Conservation (phyloP, 148 eudicot species). For the Polygonum aviculare region DNA sequence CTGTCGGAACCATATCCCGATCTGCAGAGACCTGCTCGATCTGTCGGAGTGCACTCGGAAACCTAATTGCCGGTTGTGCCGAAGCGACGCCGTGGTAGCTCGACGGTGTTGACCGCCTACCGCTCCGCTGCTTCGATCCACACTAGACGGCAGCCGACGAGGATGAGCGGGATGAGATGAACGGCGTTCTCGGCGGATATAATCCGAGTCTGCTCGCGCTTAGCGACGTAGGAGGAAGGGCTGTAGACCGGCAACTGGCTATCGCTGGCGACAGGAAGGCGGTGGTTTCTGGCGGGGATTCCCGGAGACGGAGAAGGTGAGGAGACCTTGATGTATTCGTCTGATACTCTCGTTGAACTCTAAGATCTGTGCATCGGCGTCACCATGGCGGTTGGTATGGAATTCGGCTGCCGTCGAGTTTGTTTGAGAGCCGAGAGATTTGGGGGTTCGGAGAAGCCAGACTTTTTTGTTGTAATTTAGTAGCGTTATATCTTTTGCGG, state of each 20-base stretch:
- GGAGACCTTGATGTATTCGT: conserved; percentile 28
- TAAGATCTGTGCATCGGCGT: conserved; percentile 70
- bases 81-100: too few relatives aligned
- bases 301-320: conserved; percentile 17
- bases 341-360: conserved; percentile 56
- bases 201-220: conserved; percentile 44
- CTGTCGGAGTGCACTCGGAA: too few relatives aligned
- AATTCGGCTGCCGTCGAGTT: too few relatives aligned
- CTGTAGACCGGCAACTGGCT: conserved; percentile 40
- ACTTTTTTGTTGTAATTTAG: too few relatives aligned
- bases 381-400: not conserved
- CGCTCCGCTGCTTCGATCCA: too few relatives aligned
- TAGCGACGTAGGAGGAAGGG: conserved; percentile 32
- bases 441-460: too few relatives aligned
- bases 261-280: not conserved
- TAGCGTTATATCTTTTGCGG: too few relatives aligned
- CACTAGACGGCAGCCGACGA: conserved; percentile 43
- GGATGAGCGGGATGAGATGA: conserved; percentile 63
- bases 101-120: too few relatives aligned
- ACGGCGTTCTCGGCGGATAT: conserved; percentile 59
- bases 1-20: too few relatives aligned
- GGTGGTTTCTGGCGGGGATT: not conserved
- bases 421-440: too few relatives aligned
- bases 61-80: too few relatives aligned
- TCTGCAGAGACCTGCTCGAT: too few relatives aligned